Base-by-base conservation (phyloP, 148 eudicot species). In the Chenopodium berlandieri region DNA sequence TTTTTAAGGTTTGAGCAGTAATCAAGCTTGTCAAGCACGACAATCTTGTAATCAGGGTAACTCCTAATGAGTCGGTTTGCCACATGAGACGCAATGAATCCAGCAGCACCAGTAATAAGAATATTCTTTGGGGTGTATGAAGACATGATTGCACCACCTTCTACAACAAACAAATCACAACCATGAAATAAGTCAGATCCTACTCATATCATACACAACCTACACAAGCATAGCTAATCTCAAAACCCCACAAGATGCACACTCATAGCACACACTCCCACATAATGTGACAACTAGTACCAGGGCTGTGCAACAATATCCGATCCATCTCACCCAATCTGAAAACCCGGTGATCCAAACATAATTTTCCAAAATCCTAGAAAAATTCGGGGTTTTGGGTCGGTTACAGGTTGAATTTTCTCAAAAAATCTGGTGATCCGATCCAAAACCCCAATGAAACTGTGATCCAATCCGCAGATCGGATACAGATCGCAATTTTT, bases 81-180 rank as follows among this genome's bases (percentile, higher is more conserved):
- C 22, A 92, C 94, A 89, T 92, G 97, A 50, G 92, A 92, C 73
- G 93, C 97, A 72, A 92, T 91, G 83, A 92, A 92, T 25, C 97
- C 97, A 81, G 94, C 97, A 75, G 97, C 94, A 20, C 97, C 97
- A 34, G 97, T 93, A 20, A 93, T 90, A 31, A 93, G 87, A 82
- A 93, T 93, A 71, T 91, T 93, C 81, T 91, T 90, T 23, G 97
- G 97, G 27, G 84, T 89, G 83, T 93, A 89, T 4, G 81, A 44
- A 68, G 88, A 83, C 97, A 92, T 88, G 14, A 73, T 70, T 70
- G 80, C 62, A 78, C 40, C 60, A 73, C 82, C 70, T 74, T 83
- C 90, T 84, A 74, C 9, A 56, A 25, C 1, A 73, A 64, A 52
- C 64, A 84, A 19, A 16, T 13, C n/a, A 19, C n/a, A 40, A 76